phyloP scores from a whole-genome alignment of 345 rosid genomes.

The Bretschneidera sinensis region DNA sequence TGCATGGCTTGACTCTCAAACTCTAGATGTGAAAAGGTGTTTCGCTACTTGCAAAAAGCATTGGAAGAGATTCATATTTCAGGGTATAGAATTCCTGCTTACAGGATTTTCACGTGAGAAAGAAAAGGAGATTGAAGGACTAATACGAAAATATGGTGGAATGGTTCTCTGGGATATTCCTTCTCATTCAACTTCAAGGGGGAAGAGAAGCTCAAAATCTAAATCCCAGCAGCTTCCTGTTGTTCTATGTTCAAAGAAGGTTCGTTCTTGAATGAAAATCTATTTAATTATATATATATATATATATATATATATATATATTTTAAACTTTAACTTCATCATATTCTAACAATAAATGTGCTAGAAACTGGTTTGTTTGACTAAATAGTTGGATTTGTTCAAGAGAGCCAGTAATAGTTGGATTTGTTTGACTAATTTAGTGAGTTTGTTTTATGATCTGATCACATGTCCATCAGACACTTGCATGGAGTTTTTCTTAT shows the following conservation, averaged over 20 bases:
- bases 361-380: no score
- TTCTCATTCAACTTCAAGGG: conserved; percentile 26
- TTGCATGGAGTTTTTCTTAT: no score
- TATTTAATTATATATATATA: no score
- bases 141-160: conserved; percentile 53
- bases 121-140: conserved; percentile 44
- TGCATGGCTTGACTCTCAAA: conserved; percentile 13
- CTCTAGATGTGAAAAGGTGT: conserved; percentile 15
- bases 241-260: conserved; percentile 51
- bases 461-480: no score
- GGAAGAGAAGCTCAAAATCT: conserved; percentile 25
- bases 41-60: conserved; percentile 16
- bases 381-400: no score
- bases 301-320: no score
- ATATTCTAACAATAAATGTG: no score
- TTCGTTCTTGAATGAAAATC: conserved; percentile 11
- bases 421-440: no score
- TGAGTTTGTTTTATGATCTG: no score
- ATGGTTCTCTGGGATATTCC: conserved; percentile 48
- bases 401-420: no score
- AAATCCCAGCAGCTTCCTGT: conserved; percentile 33
- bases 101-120: conserved; percentile 56
- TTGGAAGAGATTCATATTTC: conserved; percentile 32
- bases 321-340: background rate
- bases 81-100: conserved; percentile 44